Base-by-base conservation (phyloP, 2,329 filamentous ascomycete genomes). In the Blastomyces silverae region DNA sequence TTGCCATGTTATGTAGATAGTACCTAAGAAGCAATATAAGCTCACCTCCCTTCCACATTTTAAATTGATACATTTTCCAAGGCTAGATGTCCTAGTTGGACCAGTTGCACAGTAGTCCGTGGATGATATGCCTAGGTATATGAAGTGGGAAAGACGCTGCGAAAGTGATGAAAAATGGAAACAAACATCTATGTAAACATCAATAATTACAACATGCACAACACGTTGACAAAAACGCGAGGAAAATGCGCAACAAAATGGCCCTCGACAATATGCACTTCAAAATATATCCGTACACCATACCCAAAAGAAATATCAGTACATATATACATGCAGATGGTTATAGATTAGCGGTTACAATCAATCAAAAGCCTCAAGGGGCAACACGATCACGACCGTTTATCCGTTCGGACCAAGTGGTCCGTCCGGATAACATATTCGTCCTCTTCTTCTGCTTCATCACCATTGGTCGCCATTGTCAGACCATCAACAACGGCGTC, bases 391-490 rank as follows among this genome's bases (percentile, higher is more conserved):
- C 37, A 58, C n/a, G 15, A 25, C 37, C n/a, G 56, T 22, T 58
- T 58, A 8, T 62, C 28, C 50, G 11, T 50, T 22, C 15, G 69
- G 61, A 46, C 66, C 28, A 78, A 64, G 68, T 78, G 75, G 56
- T 77, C 75, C 2, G 76, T 78, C n/a, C 72, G 71, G 31, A 78
- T 69, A 56, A 77, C 68, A 65, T 78, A 78, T 46, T 78, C 75
- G 50, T 76, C 74, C 3, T 73, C 73, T 46, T 73, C 73, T 46
- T 71, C 73, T 42, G 70, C 71, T 2, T 68, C 71, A n/a, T 67
- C 66, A 15, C 64, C 69, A 55, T 56, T 56, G 53, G 69, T 69
- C 55, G 71, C 64, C 57, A 65, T 25, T 13, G 15, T 5, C 13
- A 22, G 28, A n/a, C 44, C 69, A 60, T 73, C 69, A 22, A 71